These are phyloP conservation scores for Pisolithus marmoratus DNA, from an alignment of 768 basidiomycete genomes.

Conservation along the genomic window DNA sequence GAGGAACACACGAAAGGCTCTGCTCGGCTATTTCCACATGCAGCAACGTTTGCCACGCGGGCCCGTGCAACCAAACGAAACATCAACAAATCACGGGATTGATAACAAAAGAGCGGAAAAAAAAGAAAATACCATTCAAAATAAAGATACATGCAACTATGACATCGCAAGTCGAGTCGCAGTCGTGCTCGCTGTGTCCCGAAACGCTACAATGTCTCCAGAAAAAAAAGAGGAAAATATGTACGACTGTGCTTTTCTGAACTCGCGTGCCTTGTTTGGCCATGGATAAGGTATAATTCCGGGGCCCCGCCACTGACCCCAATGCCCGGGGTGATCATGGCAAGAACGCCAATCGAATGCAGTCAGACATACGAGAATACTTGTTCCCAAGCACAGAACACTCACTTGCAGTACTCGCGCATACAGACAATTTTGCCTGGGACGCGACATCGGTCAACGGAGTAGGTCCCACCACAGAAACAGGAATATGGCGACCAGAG, in stretches of 20 bases:
- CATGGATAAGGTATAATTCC: slow-evolving; percentile 23
- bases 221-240: slow-evolving; percentile 2
- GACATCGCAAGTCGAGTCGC: slow-evolving; percentile 17
- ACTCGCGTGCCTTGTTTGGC: slow-evolving; percentile 27
- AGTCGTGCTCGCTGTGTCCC: slow-evolving; percentile 13
- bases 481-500: no score
- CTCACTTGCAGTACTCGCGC: background rate
- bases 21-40: slow-evolving; percentile 36
- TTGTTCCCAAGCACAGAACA: background rate
- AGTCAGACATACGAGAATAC: background rate
- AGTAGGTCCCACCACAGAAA: no score
- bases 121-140: slow-evolving; percentile 23
- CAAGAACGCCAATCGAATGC: background rate
- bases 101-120: slow-evolving; percentile 12
- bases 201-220: slow-evolving; percentile 9
- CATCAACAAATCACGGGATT: slow-evolving; percentile 28
- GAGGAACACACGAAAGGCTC: slow-evolving; percentile 36
- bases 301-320: background rate
- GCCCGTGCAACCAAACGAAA: slow-evolving; percentile 34
- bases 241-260: slow-evolving; percentile 1
- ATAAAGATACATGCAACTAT: slow-evolving; percentile 22
- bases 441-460: no score
- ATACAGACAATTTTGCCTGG: no score
- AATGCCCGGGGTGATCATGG: background rate
- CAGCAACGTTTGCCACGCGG: slow-evolving; percentile 35